Conservation (phyloP, 306 rosid genomes). For the Casuarina equisetifolia region DNA sequence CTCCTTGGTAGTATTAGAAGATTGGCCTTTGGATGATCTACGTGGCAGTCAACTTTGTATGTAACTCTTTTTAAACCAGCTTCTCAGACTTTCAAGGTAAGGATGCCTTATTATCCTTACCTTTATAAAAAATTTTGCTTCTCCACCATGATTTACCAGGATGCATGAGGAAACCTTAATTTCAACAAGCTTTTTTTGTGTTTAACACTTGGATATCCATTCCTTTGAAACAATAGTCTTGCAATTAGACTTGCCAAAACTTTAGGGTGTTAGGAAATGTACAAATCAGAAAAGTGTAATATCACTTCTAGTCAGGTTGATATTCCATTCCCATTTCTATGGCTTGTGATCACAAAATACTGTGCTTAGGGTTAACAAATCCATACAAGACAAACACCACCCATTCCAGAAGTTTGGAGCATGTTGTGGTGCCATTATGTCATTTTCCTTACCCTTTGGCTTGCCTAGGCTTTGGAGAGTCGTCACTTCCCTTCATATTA, state of each 20-base stretch:
- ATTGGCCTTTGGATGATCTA: slow-evolving; percentile 52
- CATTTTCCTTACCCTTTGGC: slow-evolving; percentile 28
- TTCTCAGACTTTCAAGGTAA: slow-evolving; percentile 39
- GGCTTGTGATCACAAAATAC: slow-evolving; percentile 75
- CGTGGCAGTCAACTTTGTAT: slow-evolving; percentile 41
- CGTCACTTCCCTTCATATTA: slow-evolving; percentile 27
- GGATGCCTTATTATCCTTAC: slow-evolving; percentile 42
- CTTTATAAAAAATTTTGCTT: slow-evolving; percentile 43
- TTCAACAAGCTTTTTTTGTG: slow-evolving; percentile 72
- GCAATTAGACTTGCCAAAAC: slow-evolving; percentile 82
- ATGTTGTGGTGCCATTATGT: slow-evolving; percentile 24
- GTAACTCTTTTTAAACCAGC: slow-evolving; percentile 38
- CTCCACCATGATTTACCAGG: slow-evolving; percentile 90
- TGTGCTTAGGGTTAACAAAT: slow-evolving; percentile 89
- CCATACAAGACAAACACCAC: slow-evolving; percentile 91
- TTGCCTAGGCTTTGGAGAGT: slow-evolving; percentile 34
- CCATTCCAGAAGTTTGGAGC: slow-evolving; percentile 77
- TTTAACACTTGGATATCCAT: slow-evolving; percentile 79
- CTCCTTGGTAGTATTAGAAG: slow-evolving; percentile 29
- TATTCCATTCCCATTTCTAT: slow-evolving; percentile 95
- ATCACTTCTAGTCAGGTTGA: slow-evolving; percentile 79
- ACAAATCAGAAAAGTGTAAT: slow-evolving; percentile 83
- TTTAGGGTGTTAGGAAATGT: slow-evolving; percentile 89
- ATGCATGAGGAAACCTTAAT: slow-evolving; percentile 75
- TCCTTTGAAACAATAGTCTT: slow-evolving; percentile 95